These are phyloP conservation scores for Polytrichum formosum DNA, from an alignment of 225 moss, liverwort and hornwort species.

Conservation along the genomic window DNA sequence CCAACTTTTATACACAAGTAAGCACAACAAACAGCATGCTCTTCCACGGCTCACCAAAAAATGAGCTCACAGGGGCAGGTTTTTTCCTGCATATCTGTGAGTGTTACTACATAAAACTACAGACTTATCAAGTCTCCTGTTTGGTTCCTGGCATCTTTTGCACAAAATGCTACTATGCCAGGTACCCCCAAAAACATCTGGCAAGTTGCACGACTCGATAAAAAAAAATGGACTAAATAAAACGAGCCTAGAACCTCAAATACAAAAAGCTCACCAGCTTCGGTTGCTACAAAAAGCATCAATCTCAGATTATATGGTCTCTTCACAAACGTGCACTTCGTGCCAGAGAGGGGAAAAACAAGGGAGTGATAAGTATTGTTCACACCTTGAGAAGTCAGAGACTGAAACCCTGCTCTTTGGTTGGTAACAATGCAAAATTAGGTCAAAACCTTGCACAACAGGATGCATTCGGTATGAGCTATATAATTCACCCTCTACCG, in stretches of 20 bases:
- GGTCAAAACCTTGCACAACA: neutral
- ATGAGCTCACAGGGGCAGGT: neutral
- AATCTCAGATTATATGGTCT: too few species aligned
- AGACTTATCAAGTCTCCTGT: neutral
- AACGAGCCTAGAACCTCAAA: neutral
- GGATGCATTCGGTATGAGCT: neutral
- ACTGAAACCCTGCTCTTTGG: neutral
- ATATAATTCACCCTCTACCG: neutral
- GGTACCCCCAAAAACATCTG: neutral
- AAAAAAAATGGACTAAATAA: neutral
- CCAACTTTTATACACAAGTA: slow-evolving; percentile 1
- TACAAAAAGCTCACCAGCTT: neutral
- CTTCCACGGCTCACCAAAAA: neutral
- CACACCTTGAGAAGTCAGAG: neutral
- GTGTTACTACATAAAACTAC: neutral
- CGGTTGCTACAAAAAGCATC: neutral
- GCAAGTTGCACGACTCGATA: neutral
- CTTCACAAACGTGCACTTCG: too few species aligned
- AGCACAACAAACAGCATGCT: neutral
- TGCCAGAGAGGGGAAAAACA: too few species aligned
- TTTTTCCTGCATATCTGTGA: neutral
- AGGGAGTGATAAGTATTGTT: too few species aligned
- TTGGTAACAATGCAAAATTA: neutral
- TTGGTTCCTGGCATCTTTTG: neutral
- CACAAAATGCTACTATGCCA: neutral